phyloP scores from a whole-genome alignment of 2,329 filamentous ascomycete genomes.

The Clonostachys rhizophaga region DNA sequence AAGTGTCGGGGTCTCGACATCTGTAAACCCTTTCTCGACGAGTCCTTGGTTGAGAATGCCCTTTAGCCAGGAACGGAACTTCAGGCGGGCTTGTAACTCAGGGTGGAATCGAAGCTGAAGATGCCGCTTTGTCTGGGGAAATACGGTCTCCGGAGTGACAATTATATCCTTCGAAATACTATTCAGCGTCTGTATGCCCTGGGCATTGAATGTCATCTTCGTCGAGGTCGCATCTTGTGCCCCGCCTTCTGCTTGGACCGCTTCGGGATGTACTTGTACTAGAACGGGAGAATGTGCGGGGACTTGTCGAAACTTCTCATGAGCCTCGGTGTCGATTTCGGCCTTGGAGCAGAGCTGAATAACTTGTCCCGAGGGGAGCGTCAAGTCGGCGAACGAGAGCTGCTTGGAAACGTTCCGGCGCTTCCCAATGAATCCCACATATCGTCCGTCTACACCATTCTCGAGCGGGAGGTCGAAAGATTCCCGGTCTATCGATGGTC shows the following conservation, averaged over 20 bases:
- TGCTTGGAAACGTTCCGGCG: constrained; percentile 63
- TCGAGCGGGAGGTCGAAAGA: constrained; percentile 12
- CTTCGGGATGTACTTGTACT: constrained; percentile 32
- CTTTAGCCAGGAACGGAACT: constrained; percentile 60
- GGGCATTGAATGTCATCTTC: constrained; percentile 60
- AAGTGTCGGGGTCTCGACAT: constrained; percentile 87
- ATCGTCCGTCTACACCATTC: constrained; percentile 7
- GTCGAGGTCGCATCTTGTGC: constrained; percentile 10
- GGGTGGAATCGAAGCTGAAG: constrained; percentile 77
- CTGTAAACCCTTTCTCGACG: constrained; percentile 55
- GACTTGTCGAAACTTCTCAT: constrained; percentile 37
- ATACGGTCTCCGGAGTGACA: constrained; percentile 68
- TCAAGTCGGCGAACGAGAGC: constrained; percentile 64
- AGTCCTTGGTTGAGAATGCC: constrained; percentile 49
- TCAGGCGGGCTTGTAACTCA: constrained; percentile 62
- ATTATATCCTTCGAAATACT: constrained; percentile 59
- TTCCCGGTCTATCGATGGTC: constrained; percentile 13
- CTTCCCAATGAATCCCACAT: constrained; percentile 64
- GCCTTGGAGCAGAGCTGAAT: constrained; percentile 40
- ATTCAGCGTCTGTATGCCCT: constrained; percentile 34
- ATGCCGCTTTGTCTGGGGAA: constrained; percentile 71
- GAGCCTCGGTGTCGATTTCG: constrained; percentile 24
- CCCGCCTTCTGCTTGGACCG: constrained; percentile 8
- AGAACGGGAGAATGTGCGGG: constrained; percentile 48
- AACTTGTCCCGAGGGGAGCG: constrained; percentile 27